These are phyloP conservation scores for Cyclotella cryptica DNA, from an alignment of 108 stramenopile genomes.

Conservation along the genomic window DNA sequence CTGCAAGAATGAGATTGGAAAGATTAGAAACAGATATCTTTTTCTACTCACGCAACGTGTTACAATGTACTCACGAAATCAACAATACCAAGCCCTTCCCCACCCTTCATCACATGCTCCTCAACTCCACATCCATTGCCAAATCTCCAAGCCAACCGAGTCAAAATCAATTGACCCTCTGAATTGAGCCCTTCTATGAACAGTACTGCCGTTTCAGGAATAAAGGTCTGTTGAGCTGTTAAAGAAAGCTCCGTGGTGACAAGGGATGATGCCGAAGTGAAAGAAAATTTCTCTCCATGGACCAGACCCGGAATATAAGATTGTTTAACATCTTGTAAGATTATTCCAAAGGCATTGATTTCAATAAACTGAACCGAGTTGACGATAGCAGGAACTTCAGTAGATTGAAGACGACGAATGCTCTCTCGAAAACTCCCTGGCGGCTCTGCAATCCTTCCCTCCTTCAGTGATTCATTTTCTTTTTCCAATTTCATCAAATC, in stretches of 20 bases:
- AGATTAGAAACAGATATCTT: too few relatives aligned
- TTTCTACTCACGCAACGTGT: too few relatives aligned
- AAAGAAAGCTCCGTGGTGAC: neutral
- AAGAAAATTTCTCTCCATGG: neutral
- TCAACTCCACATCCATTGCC: too few relatives aligned
- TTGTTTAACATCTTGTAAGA: neutral
- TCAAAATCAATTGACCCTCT: too few relatives aligned
- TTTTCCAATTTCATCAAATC: neutral
- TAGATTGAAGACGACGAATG: neutral
- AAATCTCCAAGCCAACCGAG: too few relatives aligned
- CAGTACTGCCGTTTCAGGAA: neutral
- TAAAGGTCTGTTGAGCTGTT: neutral
- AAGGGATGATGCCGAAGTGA: neutral
- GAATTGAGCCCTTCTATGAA: neutral
- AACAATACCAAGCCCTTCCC: too few relatives aligned
- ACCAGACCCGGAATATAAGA: neutral
- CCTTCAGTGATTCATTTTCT: neutral
- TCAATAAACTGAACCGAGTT: neutral
- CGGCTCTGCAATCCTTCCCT: neutral
- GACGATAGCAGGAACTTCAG: neutral
- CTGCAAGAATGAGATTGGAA: too few relatives aligned
- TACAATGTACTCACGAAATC: too few relatives aligned
- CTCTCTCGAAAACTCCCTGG: neutral
- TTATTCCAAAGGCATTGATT: neutral
- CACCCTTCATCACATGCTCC: too few relatives aligned